phyloP scores from a whole-genome alignment of 306 rosid species.

The Vigna unguiculata region DNA sequence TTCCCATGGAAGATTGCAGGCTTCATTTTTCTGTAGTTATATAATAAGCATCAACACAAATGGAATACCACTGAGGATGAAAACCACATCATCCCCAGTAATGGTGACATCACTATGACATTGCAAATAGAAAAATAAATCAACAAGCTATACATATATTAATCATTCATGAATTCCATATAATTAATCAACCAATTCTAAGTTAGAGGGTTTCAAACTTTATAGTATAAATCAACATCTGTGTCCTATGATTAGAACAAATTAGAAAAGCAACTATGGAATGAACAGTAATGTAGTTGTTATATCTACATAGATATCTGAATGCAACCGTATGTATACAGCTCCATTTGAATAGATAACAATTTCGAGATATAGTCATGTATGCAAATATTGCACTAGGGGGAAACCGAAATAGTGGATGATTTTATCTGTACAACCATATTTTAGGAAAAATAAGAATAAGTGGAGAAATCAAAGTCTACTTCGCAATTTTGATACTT shows the following conservation, averaged over 20 bases:
- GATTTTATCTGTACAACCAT: slow-evolving; percentile 18
- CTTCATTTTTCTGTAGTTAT: not conserved
- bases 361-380: not conserved
- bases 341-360: not conserved
- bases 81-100: not conserved
- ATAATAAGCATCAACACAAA: not conserved
- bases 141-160: not conserved
- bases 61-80: not conserved
- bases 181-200: not conserved
- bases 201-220: not conserved
- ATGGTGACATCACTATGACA: slow-evolving; percentile 32
- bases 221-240: not conserved
- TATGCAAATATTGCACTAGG: not conserved
- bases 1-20: slow-evolving; percentile 14
- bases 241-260: not conserved
- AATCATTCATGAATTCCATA: not conserved
- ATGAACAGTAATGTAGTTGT: not conserved
- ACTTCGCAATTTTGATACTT: not conserved
- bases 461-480: slow-evolving; percentile 7
- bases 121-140: not conserved
- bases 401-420: slow-evolving; percentile 15
- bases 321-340: not conserved
- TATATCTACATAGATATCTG: not conserved
- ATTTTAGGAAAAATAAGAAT: not conserved
- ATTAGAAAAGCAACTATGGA: not conserved